Evolutionary conservation across 352 stramenopile species (phyloP).

Genomic region (Globisporangium okanoganense): DNA sequence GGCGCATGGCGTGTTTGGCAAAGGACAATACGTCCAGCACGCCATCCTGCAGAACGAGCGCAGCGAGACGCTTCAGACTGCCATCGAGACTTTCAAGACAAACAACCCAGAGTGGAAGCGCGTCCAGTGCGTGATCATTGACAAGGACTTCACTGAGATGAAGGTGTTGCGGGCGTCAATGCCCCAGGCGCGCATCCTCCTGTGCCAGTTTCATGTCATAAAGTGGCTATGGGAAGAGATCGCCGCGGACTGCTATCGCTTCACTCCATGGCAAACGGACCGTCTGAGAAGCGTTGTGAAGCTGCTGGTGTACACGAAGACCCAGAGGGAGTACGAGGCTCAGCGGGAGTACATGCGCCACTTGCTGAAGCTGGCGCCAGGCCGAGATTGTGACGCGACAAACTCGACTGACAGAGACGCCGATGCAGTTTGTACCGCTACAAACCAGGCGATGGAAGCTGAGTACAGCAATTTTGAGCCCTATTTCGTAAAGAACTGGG

Average conservation of each 20-base stretch:
- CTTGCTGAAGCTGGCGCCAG: neutral
- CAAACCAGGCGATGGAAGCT: neutral
- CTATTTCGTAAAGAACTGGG: slow-evolving; percentile 27
- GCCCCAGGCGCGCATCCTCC: slow-evolving; percentile 10
- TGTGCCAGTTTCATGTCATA: slow-evolving; percentile 28
- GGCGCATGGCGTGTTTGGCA: neutral
- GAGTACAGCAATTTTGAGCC: slow-evolving; percentile 10
- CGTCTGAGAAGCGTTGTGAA: slow-evolving; percentile 9
- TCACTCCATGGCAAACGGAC: slow-evolving; percentile 19
- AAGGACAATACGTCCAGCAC: neutral
- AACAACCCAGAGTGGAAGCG: neutral
- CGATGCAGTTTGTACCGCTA: neutral
- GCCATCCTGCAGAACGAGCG: neutral
- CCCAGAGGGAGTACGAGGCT: slow-evolving; percentile 8
- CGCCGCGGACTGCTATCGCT: slow-evolving; percentile 8
- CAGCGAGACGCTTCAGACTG: neutral
- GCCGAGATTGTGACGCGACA: too few relatives aligned
- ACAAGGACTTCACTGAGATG: slow-evolving; percentile 31
- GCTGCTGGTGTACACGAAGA: slow-evolving; percentile 18
- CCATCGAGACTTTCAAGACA: neutral
- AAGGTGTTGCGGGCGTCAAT: slow-evolving; percentile 9
- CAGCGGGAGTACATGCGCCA: slow-evolving; percentile 11
- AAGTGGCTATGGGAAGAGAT: slow-evolving; percentile 22
- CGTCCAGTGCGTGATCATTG: slow-evolving; percentile 12
- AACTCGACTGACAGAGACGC: neutral